These are phyloP conservation scores for Neurospora crassa DNA, from an alignment of 2,329 filamentous ascomycete genomes.

Conservation along the genomic window DNA sequence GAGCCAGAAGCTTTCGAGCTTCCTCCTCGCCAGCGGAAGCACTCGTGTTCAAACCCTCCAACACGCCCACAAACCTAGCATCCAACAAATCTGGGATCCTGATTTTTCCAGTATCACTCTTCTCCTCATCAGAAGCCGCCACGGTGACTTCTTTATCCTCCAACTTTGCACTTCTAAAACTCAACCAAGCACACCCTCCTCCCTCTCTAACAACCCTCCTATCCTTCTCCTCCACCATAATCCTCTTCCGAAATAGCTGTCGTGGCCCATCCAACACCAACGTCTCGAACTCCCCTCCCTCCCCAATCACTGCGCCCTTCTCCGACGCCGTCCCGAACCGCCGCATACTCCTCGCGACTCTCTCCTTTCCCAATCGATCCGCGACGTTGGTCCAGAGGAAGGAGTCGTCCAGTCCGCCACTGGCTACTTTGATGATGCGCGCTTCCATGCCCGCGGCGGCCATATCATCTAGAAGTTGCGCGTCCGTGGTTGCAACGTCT, in stretches of 20 bases:
- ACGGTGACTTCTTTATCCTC: slow-evolving; percentile 27
- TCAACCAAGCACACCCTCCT: slow-evolving; percentile 69
- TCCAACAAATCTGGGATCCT: slow-evolving; percentile 61
- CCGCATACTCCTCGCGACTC: slow-evolving; percentile 44
- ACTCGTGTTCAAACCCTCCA: slow-evolving; percentile 22
- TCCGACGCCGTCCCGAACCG: slow-evolving; percentile 53
- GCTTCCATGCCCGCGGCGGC: slow-evolving; percentile 66
- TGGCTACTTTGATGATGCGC: slow-evolving; percentile 91
- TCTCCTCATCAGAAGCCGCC: background rate
- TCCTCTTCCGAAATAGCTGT: slow-evolving; percentile 60
- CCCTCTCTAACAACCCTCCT: slow-evolving; percentile 52
- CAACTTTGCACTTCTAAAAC: slow-evolving; percentile 48
- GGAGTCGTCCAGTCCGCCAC: slow-evolving; percentile 71
- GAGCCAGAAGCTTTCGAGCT: background rate
- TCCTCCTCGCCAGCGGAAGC: background rate
- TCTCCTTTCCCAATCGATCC: slow-evolving; percentile 35
- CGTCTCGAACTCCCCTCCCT: slow-evolving; percentile 95
- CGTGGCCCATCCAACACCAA: slow-evolving; percentile 73
- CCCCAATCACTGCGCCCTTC: slow-evolving; percentile 69
- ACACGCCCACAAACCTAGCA: slow-evolving; percentile 39
- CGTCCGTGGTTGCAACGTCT: slow-evolving; percentile 23
- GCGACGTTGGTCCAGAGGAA: slow-evolving; percentile 78
- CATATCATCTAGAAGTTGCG: slow-evolving; percentile 72
- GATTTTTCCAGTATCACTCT: slow-evolving; percentile 2
- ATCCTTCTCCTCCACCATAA: slow-evolving; percentile 49